Evolutionary conservation across 495 filamentous ascomycete species (phyloP).

Genomic region (Neurospora pannonica): DNA sequence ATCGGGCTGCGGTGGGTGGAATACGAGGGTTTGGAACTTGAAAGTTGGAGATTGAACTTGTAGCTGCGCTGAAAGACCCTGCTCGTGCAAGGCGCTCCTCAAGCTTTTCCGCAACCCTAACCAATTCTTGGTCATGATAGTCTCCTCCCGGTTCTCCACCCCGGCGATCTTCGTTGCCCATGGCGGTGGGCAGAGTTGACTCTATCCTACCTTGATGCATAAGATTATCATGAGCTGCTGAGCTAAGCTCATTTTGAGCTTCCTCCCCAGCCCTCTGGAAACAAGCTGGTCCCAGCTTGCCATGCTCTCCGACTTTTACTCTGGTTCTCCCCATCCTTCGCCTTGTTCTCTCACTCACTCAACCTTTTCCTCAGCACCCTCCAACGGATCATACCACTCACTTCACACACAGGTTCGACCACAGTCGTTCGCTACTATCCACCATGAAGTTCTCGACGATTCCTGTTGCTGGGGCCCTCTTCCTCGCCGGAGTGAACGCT

Average conservation of each 20-base stretch:
- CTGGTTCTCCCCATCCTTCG: not conserved
- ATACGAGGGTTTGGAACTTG: not conserved
- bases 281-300: not conserved
- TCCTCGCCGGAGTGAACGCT: not conserved
- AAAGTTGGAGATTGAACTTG: not conserved
- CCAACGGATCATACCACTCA: not conserved
- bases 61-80: not conserved
- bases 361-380: not conserved
- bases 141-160: not conserved
- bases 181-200: not conserved
- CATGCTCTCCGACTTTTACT: not conserved
- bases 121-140: not conserved
- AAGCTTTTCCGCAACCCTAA: not conserved
- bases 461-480: not conserved
- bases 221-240: not conserved
- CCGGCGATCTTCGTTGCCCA: not conserved
- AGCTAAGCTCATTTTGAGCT: not conserved
- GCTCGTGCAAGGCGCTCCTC: not conserved
- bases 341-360: not conserved
- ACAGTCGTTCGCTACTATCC: not conserved
- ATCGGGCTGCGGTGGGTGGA: not conserved
- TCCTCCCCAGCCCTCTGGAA: not conserved
- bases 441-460: slow-evolving; percentile 9
- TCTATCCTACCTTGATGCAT: not conserved
- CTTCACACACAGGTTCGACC: not conserved